Evolutionary conservation across 2,329 filamentous ascomycete species (phyloP).

Genomic region (Clarireedia hainanense): DNA sequence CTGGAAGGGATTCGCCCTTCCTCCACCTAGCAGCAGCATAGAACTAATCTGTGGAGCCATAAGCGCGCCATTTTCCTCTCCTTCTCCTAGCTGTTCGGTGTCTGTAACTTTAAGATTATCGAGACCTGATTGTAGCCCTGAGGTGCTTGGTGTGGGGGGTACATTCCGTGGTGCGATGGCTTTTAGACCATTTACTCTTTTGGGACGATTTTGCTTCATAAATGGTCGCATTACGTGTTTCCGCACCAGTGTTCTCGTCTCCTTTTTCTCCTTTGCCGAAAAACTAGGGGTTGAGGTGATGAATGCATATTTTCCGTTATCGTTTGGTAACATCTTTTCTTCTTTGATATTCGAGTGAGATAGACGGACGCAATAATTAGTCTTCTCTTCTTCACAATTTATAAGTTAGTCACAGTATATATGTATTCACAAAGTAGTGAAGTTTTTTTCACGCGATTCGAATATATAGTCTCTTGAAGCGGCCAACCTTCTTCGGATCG

Average conservation of each 20-base stretch:
- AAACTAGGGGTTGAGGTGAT: neutral
- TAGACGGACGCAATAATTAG: neutral
- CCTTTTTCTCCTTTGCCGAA: neutral
- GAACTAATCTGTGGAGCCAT: neutral
- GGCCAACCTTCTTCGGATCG: neutral
- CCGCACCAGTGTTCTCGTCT: neutral
- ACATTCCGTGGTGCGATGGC: neutral
- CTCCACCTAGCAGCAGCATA: neutral
- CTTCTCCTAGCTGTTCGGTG: neutral
- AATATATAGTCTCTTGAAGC: neutral
- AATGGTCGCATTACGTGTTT: conserved; percentile 5
- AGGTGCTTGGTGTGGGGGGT: too few species aligned
- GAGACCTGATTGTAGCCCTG: neutral
- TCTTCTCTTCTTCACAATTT: neutral
- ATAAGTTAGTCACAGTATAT: neutral
- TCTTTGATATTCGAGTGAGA: too few species aligned
- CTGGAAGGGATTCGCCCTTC: neutral
- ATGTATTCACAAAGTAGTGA: too few species aligned
- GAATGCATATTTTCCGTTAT: neutral
- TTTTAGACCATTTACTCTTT: neutral
- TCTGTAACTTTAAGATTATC: neutral
- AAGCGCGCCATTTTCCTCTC: neutral
- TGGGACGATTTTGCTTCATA: neutral
- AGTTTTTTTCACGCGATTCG: neutral
- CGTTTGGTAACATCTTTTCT: neutral